phyloP scores from a whole-genome alignment of 139 green algal genomes.

The Coelastrella sp. region DNA sequence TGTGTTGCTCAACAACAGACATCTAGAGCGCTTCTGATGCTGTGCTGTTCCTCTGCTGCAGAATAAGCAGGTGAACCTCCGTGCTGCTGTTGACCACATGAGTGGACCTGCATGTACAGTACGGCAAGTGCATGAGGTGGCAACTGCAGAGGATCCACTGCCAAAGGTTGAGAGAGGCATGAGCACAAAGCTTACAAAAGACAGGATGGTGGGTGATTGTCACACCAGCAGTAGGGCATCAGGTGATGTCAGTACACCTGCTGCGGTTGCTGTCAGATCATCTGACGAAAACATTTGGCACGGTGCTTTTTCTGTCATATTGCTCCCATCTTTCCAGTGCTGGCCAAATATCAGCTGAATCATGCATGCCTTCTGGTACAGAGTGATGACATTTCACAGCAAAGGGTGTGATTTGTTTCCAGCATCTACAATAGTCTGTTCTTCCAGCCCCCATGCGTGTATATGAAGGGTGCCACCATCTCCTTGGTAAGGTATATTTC shows the following conservation, averaged over 20 bases:
- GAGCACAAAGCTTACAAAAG: conserved; percentile 18
- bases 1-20: not conserved
- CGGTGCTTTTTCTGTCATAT: too few relatives aligned
- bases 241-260: not conserved
- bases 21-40: not conserved
- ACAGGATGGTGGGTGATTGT: conserved; percentile 32
- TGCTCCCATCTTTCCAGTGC: too few relatives aligned
- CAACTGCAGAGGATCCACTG: conserved; percentile 26
- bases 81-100: conserved; percentile 40
- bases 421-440: too few relatives aligned
- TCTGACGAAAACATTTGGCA: too few relatives aligned
- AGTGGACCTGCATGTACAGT: conserved; percentile 14
- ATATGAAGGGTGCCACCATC: too few relatives aligned
- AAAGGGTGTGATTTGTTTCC: too few relatives aligned
- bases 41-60: conserved; percentile 3
- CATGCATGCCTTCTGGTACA: too few relatives aligned
- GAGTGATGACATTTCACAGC: too few relatives aligned
- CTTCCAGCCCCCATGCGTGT: too few relatives aligned
- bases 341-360: too few relatives aligned
- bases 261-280: not conserved
- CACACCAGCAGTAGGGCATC: not conserved
- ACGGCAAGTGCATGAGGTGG: conserved; percentile 1
- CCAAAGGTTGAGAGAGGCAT: conserved; percentile 16
- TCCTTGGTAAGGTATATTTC: too few relatives aligned
- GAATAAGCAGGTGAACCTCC: conserved; percentile 14